These are phyloP conservation scores for Amanita pseudoporphyria DNA, from an alignment of 768 basidiomycete genomes.

Conservation along the genomic window DNA sequence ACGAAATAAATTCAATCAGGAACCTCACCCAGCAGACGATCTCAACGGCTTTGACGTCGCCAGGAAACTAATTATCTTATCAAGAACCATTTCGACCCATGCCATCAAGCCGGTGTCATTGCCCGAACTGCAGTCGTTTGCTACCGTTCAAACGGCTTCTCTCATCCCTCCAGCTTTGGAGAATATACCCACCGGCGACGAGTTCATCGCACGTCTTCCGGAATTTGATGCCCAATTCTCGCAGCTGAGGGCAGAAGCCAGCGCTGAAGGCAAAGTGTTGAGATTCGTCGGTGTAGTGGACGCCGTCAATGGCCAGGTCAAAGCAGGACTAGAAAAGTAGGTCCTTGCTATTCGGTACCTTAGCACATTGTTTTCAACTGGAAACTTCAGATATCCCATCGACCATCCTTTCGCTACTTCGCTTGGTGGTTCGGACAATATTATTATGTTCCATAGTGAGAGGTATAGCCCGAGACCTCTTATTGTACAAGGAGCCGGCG, in stretches of 20 bases:
- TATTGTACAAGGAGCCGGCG: slow-evolving; percentile 92
- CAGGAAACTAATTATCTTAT: slow-evolving; percentile 92
- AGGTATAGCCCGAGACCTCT: slow-evolving; percentile 84
- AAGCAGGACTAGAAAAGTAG: slow-evolving; percentile 84
- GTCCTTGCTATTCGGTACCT: slow-evolving; percentile 18
- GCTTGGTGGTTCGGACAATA: slow-evolving; percentile 94
- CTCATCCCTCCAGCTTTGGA: slow-evolving; percentile 76
- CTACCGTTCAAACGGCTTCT: slow-evolving; percentile 72
- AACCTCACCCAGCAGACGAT: slow-evolving; percentile 96
- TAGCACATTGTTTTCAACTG: background rate
- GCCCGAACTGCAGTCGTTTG: slow-evolving; percentile 65
- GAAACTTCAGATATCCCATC: slow-evolving; percentile 58
- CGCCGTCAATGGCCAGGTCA: slow-evolving; percentile 57
- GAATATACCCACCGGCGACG: slow-evolving; percentile 61
- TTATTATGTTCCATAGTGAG: slow-evolving; percentile 94
- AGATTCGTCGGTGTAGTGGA: slow-evolving; percentile 95
- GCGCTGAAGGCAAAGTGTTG: slow-evolving; percentile 72
- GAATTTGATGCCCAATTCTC: slow-evolving; percentile 79
- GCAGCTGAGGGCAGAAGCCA: slow-evolving; percentile 68
- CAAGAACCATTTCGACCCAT: slow-evolving; percentile 56
- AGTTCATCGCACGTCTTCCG: slow-evolving; percentile 71
- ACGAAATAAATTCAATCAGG: slow-evolving; percentile 28
- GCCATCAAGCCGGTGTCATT: slow-evolving; percentile 26
- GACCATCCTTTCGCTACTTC: slow-evolving; percentile 95
- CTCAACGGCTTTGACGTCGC: slow-evolving; percentile 96